Conservation (phyloP, 2,329 filamentous ascomycete genomes). For the Colletotrichum orbiculare region DNA sequence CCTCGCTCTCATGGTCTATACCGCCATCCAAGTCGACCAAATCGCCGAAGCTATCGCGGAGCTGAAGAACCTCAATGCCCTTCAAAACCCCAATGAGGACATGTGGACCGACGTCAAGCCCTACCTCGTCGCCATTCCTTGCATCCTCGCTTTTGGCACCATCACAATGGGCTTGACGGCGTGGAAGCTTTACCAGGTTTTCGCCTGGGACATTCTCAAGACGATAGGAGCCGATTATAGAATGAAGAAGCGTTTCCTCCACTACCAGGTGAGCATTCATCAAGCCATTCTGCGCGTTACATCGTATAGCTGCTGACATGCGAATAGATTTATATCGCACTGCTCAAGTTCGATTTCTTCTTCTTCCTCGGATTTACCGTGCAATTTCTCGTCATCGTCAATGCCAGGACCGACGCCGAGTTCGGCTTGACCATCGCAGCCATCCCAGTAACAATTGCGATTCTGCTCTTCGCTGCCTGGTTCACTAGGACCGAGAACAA, state of each 20-base stretch:
- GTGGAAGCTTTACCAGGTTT: constrained; percentile 98
- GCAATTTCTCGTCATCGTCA: constrained; percentile 95
- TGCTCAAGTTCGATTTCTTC: constrained; percentile 99
- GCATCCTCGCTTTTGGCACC: constrained; percentile 81
- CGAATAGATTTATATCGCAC: constrained; percentile 89
- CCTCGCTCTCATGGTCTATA: constrained; percentile 89
- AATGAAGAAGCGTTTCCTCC: constrained; percentile 95
- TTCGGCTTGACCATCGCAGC: constrained; percentile 89
- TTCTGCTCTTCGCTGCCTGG: constrained; percentile 85
- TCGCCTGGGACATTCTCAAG: constrained; percentile 99
- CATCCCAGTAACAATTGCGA: constrained; percentile 89
- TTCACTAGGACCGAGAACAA: constrained; percentile 88
- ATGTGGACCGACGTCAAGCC: constrained; percentile 79
- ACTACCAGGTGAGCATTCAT: constrained; percentile 80
- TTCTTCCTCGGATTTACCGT: constrained; percentile 99
- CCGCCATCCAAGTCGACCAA: constrained; percentile 91
- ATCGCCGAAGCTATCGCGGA: constrained; percentile 77
- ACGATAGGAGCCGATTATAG: constrained; percentile 97
- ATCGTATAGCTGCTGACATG: neutral
- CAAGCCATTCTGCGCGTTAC: neutral
- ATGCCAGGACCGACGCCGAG: constrained; percentile 75
- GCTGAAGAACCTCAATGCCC: constrained; percentile 57
- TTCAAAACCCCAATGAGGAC: constrained; percentile 43
- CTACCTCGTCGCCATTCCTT: constrained; percentile 86
- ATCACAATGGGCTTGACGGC: constrained; percentile 79